Base-by-base conservation (phyloP, 2,329 filamentous ascomycete species). In the Aschersonia sp. region DNA sequence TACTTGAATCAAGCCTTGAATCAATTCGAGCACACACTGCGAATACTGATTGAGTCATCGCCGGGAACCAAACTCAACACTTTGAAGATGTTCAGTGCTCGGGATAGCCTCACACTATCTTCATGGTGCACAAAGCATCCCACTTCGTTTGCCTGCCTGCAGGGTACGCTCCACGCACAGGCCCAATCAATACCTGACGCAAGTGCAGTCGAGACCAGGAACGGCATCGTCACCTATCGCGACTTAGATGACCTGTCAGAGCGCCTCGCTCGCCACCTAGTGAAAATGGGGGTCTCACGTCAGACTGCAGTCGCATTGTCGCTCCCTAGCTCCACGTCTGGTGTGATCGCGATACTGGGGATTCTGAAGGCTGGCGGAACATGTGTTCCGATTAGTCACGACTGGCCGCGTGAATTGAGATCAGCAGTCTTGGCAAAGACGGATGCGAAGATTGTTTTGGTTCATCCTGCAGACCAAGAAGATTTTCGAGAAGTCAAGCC, bases 21-120 rank as follows among this genome's bases (percentile, higher is more conserved):
- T 12, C 48, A 50, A 12, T 50, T 50, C 30, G 45, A 50, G 9
- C 48, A 50, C 30, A 40, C 40, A 12, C 29, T 50, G 9, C 32
- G n/a, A 4, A 9, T 40, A 3, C n/a, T 50, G 30, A 3, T 45
- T n/a, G 42, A 47, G 28, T 31, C 45, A 4, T 31, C 29, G 1
- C 20, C 30, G 5, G 10, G 43, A 7, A 29, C 32, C 5, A 45
- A 20, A 9, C 32, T 49, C 10, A 32, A 40, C 10, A 40, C 31
- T 29, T 28, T 49, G n/a, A 29, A 28, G 3, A 30, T 49, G 9
- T 6, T 49, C n/a, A 49, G 42, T 28, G 7, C 32, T 1, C 5
- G 41, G 4, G 48, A 49, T n/a, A 30, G 12, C 12, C 30, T 5
- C 12, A 3, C 20, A 2, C 44, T 49, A 4, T 44, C 35, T 2